These are phyloP conservation scores for Candida sakaeoensis DNA, from an alignment of 805 yeast genomes.

Conservation along the genomic window DNA sequence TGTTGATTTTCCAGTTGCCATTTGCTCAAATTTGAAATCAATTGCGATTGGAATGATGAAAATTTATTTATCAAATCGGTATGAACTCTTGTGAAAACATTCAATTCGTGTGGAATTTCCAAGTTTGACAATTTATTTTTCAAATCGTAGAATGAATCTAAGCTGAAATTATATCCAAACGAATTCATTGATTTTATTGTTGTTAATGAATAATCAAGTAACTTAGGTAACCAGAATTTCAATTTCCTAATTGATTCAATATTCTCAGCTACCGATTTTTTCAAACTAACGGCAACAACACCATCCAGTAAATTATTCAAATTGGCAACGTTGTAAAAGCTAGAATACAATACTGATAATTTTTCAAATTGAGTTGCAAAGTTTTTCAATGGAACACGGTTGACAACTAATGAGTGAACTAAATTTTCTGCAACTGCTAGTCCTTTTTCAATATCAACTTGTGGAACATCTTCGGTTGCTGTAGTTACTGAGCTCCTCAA, in stretches of 20 bases:
- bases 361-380: conserved; percentile 19
- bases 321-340: conserved; percentile 12
- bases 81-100: conserved; percentile 13
- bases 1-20: conserved; percentile 33
- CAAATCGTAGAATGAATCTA: conserved; percentile 15
- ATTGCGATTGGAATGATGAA: conserved; percentile 16
- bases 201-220: conserved; percentile 32
- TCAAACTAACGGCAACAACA: conserved; percentile 14
- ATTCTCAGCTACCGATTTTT: conserved; percentile 17
- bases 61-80: conserved; percentile 19
- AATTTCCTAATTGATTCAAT: conserved; percentile 14
- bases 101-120: not conserved
- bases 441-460: conserved; percentile 68
- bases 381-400: conserved; percentile 46
- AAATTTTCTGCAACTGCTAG: conserved; percentile 74
- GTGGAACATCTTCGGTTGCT: conserved; percentile 72
- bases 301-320: conserved; percentile 5
- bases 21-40: conserved; percentile 21
- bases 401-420: conserved; percentile 52
- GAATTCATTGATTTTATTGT: conserved; percentile 12
- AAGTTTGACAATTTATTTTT: conserved; percentile 16
- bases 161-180: conserved; percentile 10
- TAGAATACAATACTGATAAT: conserved; percentile 11
- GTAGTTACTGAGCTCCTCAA: conserved; percentile 60
- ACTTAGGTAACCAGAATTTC: conserved; percentile 31